Conservation (phyloP, 345 rosid species). For the Dovyalis caffra region DNA sequence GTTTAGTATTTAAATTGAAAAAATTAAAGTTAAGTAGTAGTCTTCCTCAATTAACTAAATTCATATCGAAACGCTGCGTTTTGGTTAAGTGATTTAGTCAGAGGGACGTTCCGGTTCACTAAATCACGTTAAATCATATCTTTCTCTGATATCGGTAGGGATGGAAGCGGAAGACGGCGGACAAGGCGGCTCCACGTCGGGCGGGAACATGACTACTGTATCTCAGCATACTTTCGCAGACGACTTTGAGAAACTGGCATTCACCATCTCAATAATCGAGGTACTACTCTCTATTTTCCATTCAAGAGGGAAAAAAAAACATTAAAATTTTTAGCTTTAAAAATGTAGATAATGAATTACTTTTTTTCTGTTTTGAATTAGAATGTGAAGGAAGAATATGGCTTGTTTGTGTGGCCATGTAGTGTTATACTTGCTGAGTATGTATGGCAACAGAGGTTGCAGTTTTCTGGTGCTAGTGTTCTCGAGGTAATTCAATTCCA, state of each 20-base stretch:
- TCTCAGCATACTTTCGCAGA: constrained; percentile 55
- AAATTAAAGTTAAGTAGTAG: too few species aligned
- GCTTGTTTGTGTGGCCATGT: constrained; percentile 87
- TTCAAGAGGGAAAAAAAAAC: background rate
- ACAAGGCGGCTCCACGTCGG: constrained; percentile 5
- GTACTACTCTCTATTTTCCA: constrained; percentile 23
- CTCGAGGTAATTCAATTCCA: constrained; percentile 51
- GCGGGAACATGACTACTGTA: constrained; percentile 38
- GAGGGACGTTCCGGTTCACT: too few species aligned
- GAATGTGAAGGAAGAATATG: constrained; percentile 90
- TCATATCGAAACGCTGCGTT: too few species aligned
- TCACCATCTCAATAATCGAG: constrained; percentile 72
- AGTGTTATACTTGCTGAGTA: constrained; percentile 83
- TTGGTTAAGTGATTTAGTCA: too few species aligned
- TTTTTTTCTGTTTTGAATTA: constrained; percentile 6
- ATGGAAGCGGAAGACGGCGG: constrained; percentile 1
- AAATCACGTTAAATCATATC: too few species aligned
- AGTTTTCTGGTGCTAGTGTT: constrained; percentile 50
- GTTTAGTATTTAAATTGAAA: too few species aligned
- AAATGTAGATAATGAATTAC: background rate
- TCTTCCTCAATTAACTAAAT: too few species aligned
- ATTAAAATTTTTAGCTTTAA: background rate
- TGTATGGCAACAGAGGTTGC: constrained; percentile 79
- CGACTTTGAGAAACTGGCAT: constrained; percentile 37
- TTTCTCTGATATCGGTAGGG: background rate